Base-by-base conservation (phyloP, 2,329 filamentous ascomycete genomes). In the Dendryphion nanum region DNA sequence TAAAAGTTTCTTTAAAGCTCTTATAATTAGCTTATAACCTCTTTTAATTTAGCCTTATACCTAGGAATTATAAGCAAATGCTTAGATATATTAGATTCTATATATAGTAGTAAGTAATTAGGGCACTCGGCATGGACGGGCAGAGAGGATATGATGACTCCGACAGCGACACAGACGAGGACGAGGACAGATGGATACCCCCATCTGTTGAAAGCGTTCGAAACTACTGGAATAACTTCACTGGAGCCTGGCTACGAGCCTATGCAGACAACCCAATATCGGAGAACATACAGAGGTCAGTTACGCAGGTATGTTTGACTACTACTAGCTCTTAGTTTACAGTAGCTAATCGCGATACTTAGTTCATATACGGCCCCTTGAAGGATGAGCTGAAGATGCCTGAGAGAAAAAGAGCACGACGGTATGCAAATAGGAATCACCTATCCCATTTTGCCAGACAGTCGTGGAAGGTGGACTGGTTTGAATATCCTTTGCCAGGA, bases 181-280 rank as follows among this genome's bases (percentile, higher is more conserved):
- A 38, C 18, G 18, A 38, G 18, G 36, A 38, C 20, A 18, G 36
- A 17, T 38, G 20, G 36, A 38, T 38, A 38, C 29, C 36, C 16
- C 36, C 29, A 40, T 48, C 28, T 28, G 29, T 45, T 34, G 34
- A 45, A 33, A 48, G 35, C 35, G 35, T 48, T 42, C 33, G 31
- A 37, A 48, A 42, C 35, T 48, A 48, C 35, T 48, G 29, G 39
- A 48, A 48, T 36, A 18, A 31, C 20, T 48, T 48, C 35, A 48
- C 42, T 12, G 30, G 24, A 35, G 45, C 28, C 13, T 45, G 29
- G 42, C 33, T 35, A 37, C 38, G 36, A 48, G 33, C 23, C 8
- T 32, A 48, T 42, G n/a, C 26, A 30, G 30, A 38, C 30, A 47
- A 45, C 33, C 18, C 29, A 34, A 48, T 42, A 39, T 43, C 23